phyloP scores from a whole-genome alignment of 768 basidiomycete species.

The Leccinum olivaceopallidum region DNA sequence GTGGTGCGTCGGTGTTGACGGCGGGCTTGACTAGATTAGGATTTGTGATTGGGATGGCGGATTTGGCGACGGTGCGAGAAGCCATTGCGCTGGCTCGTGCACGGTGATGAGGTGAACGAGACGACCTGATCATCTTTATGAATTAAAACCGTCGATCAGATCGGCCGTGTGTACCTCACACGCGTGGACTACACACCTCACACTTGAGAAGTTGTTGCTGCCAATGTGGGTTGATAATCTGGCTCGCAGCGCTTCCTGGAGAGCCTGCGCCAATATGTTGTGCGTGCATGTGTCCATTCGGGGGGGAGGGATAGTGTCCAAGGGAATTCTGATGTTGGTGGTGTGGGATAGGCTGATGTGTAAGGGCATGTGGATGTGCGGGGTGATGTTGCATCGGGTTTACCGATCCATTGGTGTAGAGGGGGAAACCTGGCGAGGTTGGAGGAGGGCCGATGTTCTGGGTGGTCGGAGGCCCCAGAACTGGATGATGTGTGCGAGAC shows the following conservation, averaged over 20 bases:
- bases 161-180: constrained; percentile 18
- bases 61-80: constrained; percentile 80
- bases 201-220: constrained; percentile 91
- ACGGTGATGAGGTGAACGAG: constrained; percentile 89
- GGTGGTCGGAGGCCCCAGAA: constrained; percentile 44
- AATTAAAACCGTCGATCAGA: constrained; percentile 24
- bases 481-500: constrained; percentile 62
- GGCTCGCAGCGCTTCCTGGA: constrained; percentile 52
- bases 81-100: constrained; percentile 96
- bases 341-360: constrained; percentile 53
- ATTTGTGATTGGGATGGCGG: constrained; percentile 90
- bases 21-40: constrained; percentile 67
- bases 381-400: constrained; percentile 62
- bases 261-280: constrained; percentile 62
- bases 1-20: constrained; percentile 27
- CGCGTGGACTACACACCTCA: constrained; percentile 63
- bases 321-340: constrained; percentile 83
- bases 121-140: constrained; percentile 74
- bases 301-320: constrained; percentile 79
- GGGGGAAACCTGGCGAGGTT: constrained; percentile 70
- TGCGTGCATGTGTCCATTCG: constrained; percentile 61
- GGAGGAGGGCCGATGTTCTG: constrained; percentile 59
- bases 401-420: constrained; percentile 72
- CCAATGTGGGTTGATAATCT: constrained; percentile 83
- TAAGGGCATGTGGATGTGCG: constrained; percentile 52